Percentiles rank a stretch among this genome's conserved stretches.
Conservation (phyloP, 2,329 filamentous ascomycete genomes). For the Penicillium sp. region DNA sequence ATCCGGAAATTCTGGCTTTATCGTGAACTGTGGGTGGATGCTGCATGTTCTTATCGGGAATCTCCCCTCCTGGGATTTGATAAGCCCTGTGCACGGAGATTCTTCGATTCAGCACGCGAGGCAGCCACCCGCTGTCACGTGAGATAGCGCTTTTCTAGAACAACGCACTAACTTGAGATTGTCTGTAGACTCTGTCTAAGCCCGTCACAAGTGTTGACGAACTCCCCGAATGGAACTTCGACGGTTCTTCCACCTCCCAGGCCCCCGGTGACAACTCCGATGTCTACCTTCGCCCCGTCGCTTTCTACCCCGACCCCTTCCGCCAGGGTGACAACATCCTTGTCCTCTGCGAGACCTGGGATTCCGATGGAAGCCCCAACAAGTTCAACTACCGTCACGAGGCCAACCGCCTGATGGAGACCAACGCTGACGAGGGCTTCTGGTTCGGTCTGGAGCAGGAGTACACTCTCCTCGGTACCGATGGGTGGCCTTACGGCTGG, state of each 20-base stretch:
- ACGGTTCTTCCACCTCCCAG: slow-evolving; percentile 88
- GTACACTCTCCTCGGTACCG: slow-evolving; percentile 86
- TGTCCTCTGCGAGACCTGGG: slow-evolving; percentile 93
- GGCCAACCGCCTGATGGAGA: slow-evolving; percentile 83
- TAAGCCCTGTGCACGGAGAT: slow-evolving; percentile 31
- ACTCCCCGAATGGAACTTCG: slow-evolving; percentile 77
- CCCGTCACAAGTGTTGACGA: slow-evolving; percentile 59
- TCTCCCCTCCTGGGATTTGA: slow-evolving; percentile 12
- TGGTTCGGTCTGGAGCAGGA: slow-evolving; percentile 99
- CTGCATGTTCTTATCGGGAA: slow-evolving; percentile 5
- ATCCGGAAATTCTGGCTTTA: background rate
- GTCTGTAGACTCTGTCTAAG: slow-evolving; percentile 60
- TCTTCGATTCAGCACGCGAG: slow-evolving; percentile 18
- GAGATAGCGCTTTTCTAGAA: background rate
- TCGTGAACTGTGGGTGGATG: background rate
- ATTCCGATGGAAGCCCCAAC: slow-evolving; percentile 90
- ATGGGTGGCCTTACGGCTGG: slow-evolving; percentile 91
- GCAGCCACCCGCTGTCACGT: slow-evolving; percentile 25
- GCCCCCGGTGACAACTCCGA: slow-evolving; percentile 95
- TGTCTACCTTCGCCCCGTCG: slow-evolving; percentile 89
- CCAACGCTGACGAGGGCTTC: slow-evolving; percentile 75
- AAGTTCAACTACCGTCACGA: slow-evolving; percentile 98
- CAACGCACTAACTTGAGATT: slow-evolving; percentile 10
- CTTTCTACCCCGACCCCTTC: slow-evolving; percentile 90
- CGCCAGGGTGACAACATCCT: slow-evolving; percentile 86